Evolutionary conservation across 176 grass and related monocot species (phyloP), one percentile per base, ranked within the genome.

Genomic region (Triticum timopheevii): DNA sequence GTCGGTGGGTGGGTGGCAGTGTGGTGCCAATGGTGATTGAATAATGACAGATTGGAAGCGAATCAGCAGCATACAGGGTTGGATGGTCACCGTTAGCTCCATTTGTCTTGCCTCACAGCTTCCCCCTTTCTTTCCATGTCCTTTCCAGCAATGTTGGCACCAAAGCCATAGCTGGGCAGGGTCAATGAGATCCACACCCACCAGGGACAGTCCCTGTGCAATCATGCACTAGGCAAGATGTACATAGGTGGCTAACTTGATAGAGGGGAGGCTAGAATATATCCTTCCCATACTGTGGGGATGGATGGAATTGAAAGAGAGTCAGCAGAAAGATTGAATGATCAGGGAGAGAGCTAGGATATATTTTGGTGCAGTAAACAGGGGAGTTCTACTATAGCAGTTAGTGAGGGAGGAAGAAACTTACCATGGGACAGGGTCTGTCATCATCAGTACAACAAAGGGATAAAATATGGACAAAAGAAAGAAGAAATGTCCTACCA

Each of bases 161-260:
- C 22, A 10, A 10, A 0, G 56, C 22, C 3, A 8, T 39, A 34
- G 77, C 22, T 62, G 77, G 40, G 33, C 22, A 0, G 54, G 3
- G 22, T 22, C 7, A 8, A 56, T 24, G 11, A 4, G 17, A 58
- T 77, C 47, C 17, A 20, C 9, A 31, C 5, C 17, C 17, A 7
- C 50, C 28, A 34, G 28, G 17, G 75, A 58, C 73, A 76, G 73
- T 59, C 20, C 50, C 50, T 77, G 9, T 59, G 50, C 49, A 77
- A n/a, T 34, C 74, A 77, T 77, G 27, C 44, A 77, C 47, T 77
- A 31, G 27, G 73, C 47, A 23, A 77, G 31, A 78, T 78, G 52
- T 78, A 56, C 50, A 33, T 63, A 80, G 78, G 61, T 64, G 4
- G 34, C 23, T 15, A 65, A 19, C 5, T 80, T 2, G 61, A 27